Conservation (phyloP, 176 grass and related monocot genomes). For the Carex parvula region DNA sequence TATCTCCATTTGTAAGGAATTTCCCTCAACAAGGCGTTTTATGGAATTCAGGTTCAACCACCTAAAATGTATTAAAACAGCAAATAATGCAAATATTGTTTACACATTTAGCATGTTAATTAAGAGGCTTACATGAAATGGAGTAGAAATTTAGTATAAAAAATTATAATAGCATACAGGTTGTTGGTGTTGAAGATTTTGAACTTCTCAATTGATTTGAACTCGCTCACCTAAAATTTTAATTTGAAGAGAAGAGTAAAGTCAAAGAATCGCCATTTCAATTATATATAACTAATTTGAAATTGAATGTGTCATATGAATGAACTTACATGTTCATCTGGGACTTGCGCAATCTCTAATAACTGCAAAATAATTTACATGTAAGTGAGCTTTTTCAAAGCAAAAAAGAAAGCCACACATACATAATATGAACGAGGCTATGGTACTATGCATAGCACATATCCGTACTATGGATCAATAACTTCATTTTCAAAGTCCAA, state of each 20-base stretch:
- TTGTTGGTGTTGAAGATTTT: constrained; percentile 99
- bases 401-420: not conserved
- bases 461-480: too few relatives aligned
- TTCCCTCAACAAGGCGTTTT: constrained; percentile 75
- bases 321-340: constrained; percentile 84
- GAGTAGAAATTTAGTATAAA: not conserved
- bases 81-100: not conserved
- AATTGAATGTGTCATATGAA: not conserved
- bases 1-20: constrained; percentile 98
- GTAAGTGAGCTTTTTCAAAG: not conserved
- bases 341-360: constrained; percentile 97
- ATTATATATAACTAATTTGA: not conserved
- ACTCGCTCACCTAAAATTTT: constrained; percentile 58
- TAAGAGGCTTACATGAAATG: not conserved
- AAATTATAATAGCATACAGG: constrained; percentile 42
- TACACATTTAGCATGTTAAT: not conserved
- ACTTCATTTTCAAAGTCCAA: too few relatives aligned
- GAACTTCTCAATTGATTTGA: constrained; percentile 99
- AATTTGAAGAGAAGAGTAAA: constrained; percentile 10
- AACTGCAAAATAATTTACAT: constrained; percentile 44
- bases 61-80: constrained; percentile 29
- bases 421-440: too few relatives aligned
- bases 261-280: not conserved
- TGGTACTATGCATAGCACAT: too few relatives aligned
- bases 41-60: constrained; percentile 96